Evolutionary conservation across 345 rosid species (phyloP), one percentile per base, ranked within the genome.

Genomic region (Eutrema japonicum): DNA sequence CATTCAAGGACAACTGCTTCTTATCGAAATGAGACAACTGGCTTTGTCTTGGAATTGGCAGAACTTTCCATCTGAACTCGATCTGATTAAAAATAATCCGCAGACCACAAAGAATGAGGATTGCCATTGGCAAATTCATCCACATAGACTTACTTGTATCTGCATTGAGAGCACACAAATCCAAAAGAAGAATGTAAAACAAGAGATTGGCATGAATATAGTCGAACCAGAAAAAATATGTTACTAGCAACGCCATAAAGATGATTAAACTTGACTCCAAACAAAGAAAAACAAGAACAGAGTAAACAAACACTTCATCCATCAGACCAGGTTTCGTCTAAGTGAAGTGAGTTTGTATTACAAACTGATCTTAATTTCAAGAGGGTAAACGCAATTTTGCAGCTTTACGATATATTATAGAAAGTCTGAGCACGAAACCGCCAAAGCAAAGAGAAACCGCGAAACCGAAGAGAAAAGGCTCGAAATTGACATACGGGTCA

Each of bases 111-210:
- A 83, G 86, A 56, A 83, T 47, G 36, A 90, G 85, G 46, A 90
- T 71, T n/a, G 96, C 89, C 67, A 92, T 79, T 9, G 99, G 99
- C 30, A 90, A 73, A 83, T 96, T 96, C 88, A 89, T 84, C 98
- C 87, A 88, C 99, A 92, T 89, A 37, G 95, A 90, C 41, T 88
- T 82, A 79, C 99, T 92, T 16, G 97, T 87, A 86, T 92, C 99
- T 92, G 88, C 47, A 76, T 22, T 40, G 3, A 32, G 40, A 40
- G 10, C 42, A 18, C 52, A 42, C 33, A 68, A n/a, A 22, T 22
- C 26, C 26, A 22, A 22, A 22, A 22, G 13, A 27, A 14, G 29
- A 4, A 13, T 6, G 2, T 14, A 40, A 42, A 14, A 35, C 4
- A 64, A 36, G 27, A 10, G 10, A 33, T 22, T 10, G 8, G 33